Percentiles rank a stretch among this genome's conserved stretches.
These are phyloP conservation scores for Vaccinium vitisidaea DNA, from an alignment of 148 eudicot species.

Conservation along the genomic window DNA sequence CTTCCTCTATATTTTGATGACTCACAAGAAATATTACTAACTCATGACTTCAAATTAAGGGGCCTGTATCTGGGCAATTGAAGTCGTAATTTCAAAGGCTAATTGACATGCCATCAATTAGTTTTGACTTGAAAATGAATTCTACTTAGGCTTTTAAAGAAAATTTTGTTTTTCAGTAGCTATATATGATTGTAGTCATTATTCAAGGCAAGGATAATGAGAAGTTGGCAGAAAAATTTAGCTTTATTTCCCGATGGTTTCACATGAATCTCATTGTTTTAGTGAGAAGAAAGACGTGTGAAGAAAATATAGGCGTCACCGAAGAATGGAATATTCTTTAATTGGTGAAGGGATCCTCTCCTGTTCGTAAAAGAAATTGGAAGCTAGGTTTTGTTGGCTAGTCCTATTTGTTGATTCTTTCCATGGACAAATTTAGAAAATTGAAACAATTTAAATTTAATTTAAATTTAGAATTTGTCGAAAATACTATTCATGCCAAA, in stretches of 20 bases:
- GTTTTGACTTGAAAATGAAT: background rate
- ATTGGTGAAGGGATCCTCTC: background rate
- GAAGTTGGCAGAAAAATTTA: background rate
- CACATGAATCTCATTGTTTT: slow-evolving; percentile 15
- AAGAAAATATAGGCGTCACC: too few species aligned
- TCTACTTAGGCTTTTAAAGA: background rate
- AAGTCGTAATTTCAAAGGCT: background rate
- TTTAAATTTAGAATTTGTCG: too few species aligned
- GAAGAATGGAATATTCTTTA: background rate
- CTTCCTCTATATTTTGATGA: background rate
- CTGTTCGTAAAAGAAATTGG: background rate
- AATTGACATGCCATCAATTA: background rate
- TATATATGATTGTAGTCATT: background rate
- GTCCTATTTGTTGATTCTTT: background rate
- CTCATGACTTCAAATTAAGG: background rate
- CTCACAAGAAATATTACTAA: background rate
- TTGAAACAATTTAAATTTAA: too few species aligned
- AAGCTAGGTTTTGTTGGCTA: background rate
- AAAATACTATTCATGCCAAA: too few species aligned
- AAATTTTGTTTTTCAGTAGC: background rate
- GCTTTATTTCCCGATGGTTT: background rate
- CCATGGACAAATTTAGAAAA: background rate
- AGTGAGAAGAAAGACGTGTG: too few species aligned
- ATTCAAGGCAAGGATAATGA: background rate
- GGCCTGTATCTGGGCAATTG: slow-evolving; percentile 12